Conservation (phyloP, 2,329 filamentous ascomycete genomes). For the Byssothecium circinans region DNA sequence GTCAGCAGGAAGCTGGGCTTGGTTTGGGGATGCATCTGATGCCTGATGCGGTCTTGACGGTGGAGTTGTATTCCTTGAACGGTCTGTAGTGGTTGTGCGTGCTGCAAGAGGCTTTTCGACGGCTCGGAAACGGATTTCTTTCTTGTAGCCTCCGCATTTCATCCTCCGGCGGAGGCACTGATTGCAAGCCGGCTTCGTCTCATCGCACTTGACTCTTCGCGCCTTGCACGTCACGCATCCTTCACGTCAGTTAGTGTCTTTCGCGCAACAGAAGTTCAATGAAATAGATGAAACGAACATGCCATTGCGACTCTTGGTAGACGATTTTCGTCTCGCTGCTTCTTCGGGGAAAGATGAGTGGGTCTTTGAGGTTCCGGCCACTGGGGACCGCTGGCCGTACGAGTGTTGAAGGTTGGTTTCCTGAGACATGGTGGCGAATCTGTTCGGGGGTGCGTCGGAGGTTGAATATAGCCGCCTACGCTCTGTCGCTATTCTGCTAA, state of each 20-base stretch:
- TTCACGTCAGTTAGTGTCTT: constrained; percentile 31
- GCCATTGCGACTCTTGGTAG: constrained; percentile 72
- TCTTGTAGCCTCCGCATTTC: constrained; percentile 69
- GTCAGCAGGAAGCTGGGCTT: not conserved
- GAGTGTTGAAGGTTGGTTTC: not conserved
- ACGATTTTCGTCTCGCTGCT: constrained; percentile 10
- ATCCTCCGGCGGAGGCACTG: constrained; percentile 68
- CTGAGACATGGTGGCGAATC: not conserved
- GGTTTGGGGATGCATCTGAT: not conserved
- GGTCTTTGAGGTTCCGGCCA: not conserved
- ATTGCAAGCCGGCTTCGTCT: constrained; percentile 66
- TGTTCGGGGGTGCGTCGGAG: too few relatives aligned
- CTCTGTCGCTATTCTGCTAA: not conserved
- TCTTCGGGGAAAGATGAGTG: constrained; percentile 1
- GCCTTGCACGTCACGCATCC: constrained; percentile 73
- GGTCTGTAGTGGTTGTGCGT: not conserved
- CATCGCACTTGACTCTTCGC: constrained; percentile 72
- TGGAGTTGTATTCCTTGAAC: not conserved
- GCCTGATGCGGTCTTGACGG: not conserved
- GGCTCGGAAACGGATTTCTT: constrained; percentile 61
- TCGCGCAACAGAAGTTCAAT: constrained; percentile 1
- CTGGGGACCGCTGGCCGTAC: not conserved
- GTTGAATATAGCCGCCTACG: not conserved
- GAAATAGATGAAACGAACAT: constrained; percentile 37
- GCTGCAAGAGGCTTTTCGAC: constrained; percentile 49